These are phyloP conservation scores for Rhizopus delemar DNA, from an alignment of 371 early-diverging fungal species.

Conservation along the genomic window DNA sequence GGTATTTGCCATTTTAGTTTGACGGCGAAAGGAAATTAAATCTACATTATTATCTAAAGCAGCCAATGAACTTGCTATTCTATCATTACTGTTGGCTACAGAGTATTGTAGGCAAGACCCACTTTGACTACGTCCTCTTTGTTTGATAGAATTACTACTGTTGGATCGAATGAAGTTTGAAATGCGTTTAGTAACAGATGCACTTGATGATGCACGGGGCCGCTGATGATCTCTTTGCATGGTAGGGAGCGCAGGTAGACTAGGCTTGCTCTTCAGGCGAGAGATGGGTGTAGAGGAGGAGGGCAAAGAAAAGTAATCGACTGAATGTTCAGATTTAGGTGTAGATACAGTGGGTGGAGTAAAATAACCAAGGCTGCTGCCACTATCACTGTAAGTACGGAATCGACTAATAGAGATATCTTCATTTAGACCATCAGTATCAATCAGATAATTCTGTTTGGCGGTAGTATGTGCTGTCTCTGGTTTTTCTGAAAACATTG, in stretches of 20 bases:
- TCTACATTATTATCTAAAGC: not conserved
- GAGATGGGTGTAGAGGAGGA: constrained; percentile 17
- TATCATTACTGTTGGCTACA: not conserved
- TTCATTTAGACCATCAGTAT: constrained; percentile 24
- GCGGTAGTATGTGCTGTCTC: not conserved
- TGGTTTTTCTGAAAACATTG: constrained; percentile 23
- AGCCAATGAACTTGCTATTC: not conserved
- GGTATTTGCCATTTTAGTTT: not conserved
- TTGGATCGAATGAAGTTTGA: constrained; percentile 26
- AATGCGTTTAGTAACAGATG: constrained; percentile 27
- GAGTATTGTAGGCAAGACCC: constrained; percentile 10
- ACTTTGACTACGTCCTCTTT: constrained; percentile 13
- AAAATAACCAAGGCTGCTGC: constrained; percentile 1
- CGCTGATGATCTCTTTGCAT: not conserved
- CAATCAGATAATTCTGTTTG: constrained; percentile 1
- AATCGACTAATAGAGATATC: constrained; percentile 4
- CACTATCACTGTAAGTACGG: constrained; percentile 27
- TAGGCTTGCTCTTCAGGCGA: constrained; percentile 23
- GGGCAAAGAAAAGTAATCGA: constrained; percentile 10
- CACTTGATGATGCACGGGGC: constrained; percentile 26
- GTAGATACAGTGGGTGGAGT: constrained; percentile 7
- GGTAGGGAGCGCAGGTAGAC: constrained; percentile 25
- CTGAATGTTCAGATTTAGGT: constrained; percentile 3
- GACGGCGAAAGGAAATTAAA: constrained; percentile 1
- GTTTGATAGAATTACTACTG: constrained; percentile 8